Conservation (phyloP, 2,329 filamentous ascomycete species). For the Coccinonectria pachysandricola region DNA sequence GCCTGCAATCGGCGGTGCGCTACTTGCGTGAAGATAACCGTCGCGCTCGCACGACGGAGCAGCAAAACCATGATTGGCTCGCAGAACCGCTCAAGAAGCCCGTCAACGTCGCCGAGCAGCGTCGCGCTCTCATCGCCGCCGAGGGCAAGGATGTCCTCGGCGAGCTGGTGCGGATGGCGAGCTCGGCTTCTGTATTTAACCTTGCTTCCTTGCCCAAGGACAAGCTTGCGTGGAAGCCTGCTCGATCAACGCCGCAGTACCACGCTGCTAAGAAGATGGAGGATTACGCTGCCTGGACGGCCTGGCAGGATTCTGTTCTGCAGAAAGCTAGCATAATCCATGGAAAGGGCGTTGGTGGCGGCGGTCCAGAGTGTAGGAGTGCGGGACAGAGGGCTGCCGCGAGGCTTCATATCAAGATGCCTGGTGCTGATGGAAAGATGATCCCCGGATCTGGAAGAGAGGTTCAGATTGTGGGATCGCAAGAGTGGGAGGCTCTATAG, state of each 20-base stretch:
- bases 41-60: conserved; percentile 48
- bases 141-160: conserved; percentile 56
- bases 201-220: conserved; percentile 47
- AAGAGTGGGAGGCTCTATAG: conserved; percentile 46
- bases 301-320: conserved; percentile 45
- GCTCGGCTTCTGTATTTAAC: conserved; percentile 47
- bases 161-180: conserved; percentile 53
- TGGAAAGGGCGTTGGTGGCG: too few relatives aligned
- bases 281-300: conserved; percentile 52
- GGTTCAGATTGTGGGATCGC: conserved; percentile 42
- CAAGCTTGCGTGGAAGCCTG: conserved; percentile 56
- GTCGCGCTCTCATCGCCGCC: conserved; percentile 40
- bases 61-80: conserved; percentile 47
- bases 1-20: conserved; percentile 53
- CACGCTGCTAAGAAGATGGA: conserved; percentile 56
- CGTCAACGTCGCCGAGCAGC: conserved; percentile 34
- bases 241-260: conserved; percentile 53
- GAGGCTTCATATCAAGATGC: conserved; percentile 40
- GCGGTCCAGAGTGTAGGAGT: too few relatives aligned
- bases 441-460: conserved; percentile 26
- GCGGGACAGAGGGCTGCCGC: too few relatives aligned
- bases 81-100: conserved; percentile 47
- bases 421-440: conserved; percentile 35
- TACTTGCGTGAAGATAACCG: conserved; percentile 59
- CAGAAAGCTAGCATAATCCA: conserved; percentile 39